A percentile compares a stretch with the other conserved stretches of the same genome.
Evolutionary conservation across 176 grass and related monocot species (phyloP).

Genomic region (Avena sativa): DNA sequence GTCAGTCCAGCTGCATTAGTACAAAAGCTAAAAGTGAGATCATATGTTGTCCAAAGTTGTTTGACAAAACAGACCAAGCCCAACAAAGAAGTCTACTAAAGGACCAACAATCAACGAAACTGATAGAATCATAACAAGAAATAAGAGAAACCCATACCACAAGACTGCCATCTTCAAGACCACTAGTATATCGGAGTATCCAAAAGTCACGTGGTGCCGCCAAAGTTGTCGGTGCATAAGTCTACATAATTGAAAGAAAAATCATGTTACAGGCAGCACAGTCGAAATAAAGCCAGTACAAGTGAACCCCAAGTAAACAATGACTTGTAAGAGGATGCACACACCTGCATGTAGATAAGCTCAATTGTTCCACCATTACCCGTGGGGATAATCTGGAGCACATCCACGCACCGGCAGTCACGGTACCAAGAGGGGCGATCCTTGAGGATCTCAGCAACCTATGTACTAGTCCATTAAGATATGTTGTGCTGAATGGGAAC

Average conservation of each 20-base stretch:
- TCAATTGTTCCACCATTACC: slow-evolving; percentile 97
- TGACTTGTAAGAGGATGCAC: slow-evolving; percentile 2
- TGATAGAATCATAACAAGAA: slow-evolving; percentile 27
- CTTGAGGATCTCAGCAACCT: slow-evolving; percentile 99
- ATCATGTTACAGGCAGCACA: slow-evolving; percentile 16
- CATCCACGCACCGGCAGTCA: slow-evolving; percentile 87
- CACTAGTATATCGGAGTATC: slow-evolving; percentile 93
- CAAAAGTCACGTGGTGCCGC: slow-evolving; percentile 91
- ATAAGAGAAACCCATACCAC: slow-evolving; percentile 64
- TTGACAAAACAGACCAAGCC: slow-evolving; percentile 17
- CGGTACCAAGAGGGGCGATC: slow-evolving; percentile 94
- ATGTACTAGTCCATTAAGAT: slow-evolving; percentile 46
- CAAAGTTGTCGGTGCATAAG: slow-evolving; percentile 91
- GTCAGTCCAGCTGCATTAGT: background rate
- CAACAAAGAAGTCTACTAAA: slow-evolving; percentile 4
- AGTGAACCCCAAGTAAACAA: background rate
- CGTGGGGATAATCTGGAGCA: slow-evolving; percentile 88
- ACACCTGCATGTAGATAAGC: slow-evolving; percentile 99
- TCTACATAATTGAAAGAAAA: slow-evolving; percentile 51
- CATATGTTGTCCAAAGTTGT: background rate
- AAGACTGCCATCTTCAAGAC: slow-evolving; percentile 98
- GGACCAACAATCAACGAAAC: background rate
- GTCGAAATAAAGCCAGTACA: background rate
- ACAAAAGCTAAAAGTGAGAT: background rate
- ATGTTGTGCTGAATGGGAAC: slow-evolving; percentile 45